Evolutionary conservation across 306 rosid species (phyloP).

Genomic region (Neltuma alba): DNA sequence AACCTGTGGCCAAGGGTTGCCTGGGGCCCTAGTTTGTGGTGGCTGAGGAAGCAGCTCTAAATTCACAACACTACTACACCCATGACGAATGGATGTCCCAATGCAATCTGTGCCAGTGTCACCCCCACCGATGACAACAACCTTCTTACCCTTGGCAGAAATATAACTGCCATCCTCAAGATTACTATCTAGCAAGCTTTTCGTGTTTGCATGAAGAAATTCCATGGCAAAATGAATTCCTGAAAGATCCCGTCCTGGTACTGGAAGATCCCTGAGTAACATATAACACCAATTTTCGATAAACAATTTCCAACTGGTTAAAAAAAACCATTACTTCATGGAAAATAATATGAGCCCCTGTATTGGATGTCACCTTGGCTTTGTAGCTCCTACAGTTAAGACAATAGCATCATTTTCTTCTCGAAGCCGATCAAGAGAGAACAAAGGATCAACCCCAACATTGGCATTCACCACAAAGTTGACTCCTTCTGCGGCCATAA

Average conservation of each 20-base stretch:
- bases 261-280: slow-evolving; percentile 89
- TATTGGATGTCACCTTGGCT: slow-evolving; percentile 71
- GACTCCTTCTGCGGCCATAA: slow-evolving; percentile 88
- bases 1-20: slow-evolving; percentile 96
- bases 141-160: slow-evolving; percentile 93
- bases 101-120: slow-evolving; percentile 99
- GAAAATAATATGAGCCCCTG: background rate
- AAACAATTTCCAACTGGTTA: background rate
- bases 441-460: slow-evolving; percentile 74
- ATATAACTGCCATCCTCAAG: slow-evolving; percentile 81
- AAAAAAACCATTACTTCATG: slow-evolving; percentile 1
- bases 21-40: slow-evolving; percentile 84
- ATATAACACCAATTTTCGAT: background rate
- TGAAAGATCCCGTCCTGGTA: slow-evolving; percentile 85
- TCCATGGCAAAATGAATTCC: slow-evolving; percentile 99
- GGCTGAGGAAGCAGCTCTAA: slow-evolving; percentile 92
- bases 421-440: slow-evolving; percentile 70
- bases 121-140: slow-evolving; percentile 97
- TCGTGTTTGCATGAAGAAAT: slow-evolving; percentile 93
- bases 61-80: slow-evolving; percentile 61
- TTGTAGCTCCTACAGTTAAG: slow-evolving; percentile 93
- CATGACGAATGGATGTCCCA: slow-evolving; percentile 95
- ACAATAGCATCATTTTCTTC: slow-evolving; percentile 83
- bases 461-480: slow-evolving; percentile 81
- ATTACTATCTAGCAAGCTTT: slow-evolving; percentile 96